Conservation (phyloP, 345 rosid species). For the Erysimum cheiranthoides region DNA sequence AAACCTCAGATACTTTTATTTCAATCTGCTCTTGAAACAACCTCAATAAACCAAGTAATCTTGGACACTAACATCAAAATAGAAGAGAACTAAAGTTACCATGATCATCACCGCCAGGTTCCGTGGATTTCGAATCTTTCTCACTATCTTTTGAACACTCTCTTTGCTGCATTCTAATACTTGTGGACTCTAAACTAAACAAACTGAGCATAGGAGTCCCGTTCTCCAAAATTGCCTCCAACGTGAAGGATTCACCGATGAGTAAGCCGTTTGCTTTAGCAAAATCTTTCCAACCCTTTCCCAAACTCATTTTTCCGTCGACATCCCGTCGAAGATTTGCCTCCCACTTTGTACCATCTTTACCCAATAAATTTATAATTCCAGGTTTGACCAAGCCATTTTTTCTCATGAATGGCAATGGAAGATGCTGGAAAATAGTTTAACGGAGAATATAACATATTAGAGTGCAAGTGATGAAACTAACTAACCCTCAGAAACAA, state of each 20-base stretch:
- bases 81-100: not conserved
- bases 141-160: not conserved
- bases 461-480: not conserved
- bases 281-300: not conserved
- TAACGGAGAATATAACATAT: not conserved
- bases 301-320: not conserved
- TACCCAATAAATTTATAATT: not conserved
- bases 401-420: not conserved
- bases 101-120: not conserved
- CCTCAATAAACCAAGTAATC: not conserved
- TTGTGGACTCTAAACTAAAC: not conserved
- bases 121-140: not conserved
- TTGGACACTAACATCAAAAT: not conserved
- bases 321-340: not conserved
- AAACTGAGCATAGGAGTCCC: conserved; percentile 12
- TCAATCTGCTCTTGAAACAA: not conserved
- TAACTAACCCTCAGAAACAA: not conserved
- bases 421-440: not conserved
- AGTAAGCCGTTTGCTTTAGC: conserved; percentile 1
- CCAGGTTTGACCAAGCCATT: conserved; percentile 10
- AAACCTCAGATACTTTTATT: not conserved
- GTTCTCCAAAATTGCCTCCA: not conserved
- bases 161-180: not conserved
- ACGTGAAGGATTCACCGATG: not conserved
- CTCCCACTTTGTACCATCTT: not conserved